phyloP scores from a whole-genome alignment of 2,329 filamentous ascomycete species.

The Neofusicoccum cordaticola region DNA sequence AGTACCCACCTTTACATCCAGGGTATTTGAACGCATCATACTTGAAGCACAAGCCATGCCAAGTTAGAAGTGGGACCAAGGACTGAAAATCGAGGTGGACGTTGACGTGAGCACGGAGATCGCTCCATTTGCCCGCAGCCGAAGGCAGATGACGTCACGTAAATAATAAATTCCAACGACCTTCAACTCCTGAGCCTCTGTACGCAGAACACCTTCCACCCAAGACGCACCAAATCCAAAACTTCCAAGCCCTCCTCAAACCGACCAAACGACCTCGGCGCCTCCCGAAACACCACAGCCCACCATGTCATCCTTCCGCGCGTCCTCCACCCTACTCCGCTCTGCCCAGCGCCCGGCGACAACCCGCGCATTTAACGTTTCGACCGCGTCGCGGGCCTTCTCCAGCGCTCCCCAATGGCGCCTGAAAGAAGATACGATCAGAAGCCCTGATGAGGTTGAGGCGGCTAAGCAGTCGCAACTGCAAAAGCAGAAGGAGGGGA shows the following conservation, averaged over 20 bases:
- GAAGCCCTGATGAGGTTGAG: slow-evolving; percentile 41
- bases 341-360: not conserved
- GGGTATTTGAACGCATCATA: not conserved
- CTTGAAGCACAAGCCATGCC: not conserved
- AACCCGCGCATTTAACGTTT: not conserved
- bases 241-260: not conserved
- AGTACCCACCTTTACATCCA: not conserved
- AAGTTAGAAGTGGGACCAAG: not conserved
- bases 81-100: not conserved
- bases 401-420: slow-evolving; percentile 29
- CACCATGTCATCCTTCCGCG: not conserved
- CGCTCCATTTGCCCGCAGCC: slow-evolving; percentile 5
- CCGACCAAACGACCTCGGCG: not conserved
- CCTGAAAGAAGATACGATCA: slow-evolving; percentile 42
- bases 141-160: not conserved
- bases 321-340: not conserved
- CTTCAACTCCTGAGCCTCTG: not conserved
- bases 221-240: not conserved
- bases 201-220: not conserved
- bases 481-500: slow-evolving; percentile 41
- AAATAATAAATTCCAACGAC: not conserved
- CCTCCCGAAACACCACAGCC: not conserved
- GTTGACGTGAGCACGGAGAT: not conserved
- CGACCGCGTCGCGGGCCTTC: slow-evolving; percentile 24
- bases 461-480: slow-evolving; percentile 44